Evolutionary conservation across 1,284 basidiomycete genomes (phyloP).

Genomic region (Cryptococcus floricola): DNA sequence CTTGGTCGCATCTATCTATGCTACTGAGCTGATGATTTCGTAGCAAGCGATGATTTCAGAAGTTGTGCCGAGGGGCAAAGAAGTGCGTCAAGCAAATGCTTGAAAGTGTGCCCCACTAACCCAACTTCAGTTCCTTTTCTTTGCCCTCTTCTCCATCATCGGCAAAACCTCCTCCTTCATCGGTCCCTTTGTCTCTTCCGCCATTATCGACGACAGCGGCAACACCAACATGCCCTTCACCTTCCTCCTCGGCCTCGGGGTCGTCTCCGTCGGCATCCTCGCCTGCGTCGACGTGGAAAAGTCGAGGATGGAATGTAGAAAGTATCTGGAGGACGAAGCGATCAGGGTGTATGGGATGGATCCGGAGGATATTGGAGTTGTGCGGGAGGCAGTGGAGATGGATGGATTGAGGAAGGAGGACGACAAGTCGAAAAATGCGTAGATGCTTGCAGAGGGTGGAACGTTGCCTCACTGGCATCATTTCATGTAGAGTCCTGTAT

Average conservation of each 20-base stretch:
- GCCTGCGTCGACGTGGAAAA: constrained; percentile 67
- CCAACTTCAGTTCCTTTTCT: constrained; percentile 53
- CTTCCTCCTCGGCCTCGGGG: constrained; percentile 70
- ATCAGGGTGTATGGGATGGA: constrained; percentile 28
- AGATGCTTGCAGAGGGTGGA: too few species aligned
- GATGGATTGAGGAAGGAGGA: constrained; percentile 4
- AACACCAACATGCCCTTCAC: constrained; percentile 78
- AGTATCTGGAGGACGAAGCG: constrained; percentile 44
- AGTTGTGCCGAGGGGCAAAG: constrained; percentile 60
- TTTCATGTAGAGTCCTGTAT: too few species aligned
- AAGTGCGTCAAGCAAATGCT: constrained; percentile 19
- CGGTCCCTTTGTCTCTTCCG: constrained; percentile 66
- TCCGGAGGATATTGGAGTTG: constrained; percentile 7
- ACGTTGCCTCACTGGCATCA: too few species aligned
- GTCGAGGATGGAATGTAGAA: constrained; percentile 39
- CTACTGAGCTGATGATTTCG: constrained; percentile 5
- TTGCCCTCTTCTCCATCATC: constrained; percentile 40
- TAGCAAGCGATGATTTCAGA: constrained; percentile 82
- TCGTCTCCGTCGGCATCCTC: constrained; percentile 64
- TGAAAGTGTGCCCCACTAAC: constrained; percentile 49
- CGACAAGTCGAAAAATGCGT: not conserved
- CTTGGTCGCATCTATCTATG: constrained; percentile 1
- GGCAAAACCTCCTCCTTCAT: constrained; percentile 68
- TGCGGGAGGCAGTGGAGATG: constrained; percentile 6
- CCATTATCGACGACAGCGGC: constrained; percentile 53